phyloP scores from a whole-genome alignment of 2,329 filamentous ascomycete species.

The Stemphylium vesicarium region DNA sequence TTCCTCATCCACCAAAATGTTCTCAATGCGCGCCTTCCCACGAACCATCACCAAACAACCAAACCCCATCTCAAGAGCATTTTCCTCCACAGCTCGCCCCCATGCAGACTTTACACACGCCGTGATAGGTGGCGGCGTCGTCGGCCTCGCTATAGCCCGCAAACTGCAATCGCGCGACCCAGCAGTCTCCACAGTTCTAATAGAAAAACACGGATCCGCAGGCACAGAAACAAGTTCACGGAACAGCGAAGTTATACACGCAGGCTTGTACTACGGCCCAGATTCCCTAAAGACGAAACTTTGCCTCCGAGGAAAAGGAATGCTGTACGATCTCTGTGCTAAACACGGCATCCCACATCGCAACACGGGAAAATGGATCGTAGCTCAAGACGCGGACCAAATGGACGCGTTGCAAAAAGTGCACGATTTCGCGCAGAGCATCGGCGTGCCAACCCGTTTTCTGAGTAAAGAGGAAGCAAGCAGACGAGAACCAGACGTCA shows the following conservation, averaged over 20 bases:
- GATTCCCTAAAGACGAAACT: slow-evolving; percentile 80
- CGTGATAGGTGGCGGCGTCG: slow-evolving; percentile 73
- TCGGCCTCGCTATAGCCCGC: slow-evolving; percentile 81
- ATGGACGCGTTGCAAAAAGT: slow-evolving; percentile 65
- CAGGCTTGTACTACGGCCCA: slow-evolving; percentile 86
- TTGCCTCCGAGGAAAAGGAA: slow-evolving; percentile 76
- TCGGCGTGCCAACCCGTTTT: slow-evolving; percentile 75
- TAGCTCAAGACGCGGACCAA: slow-evolving; percentile 80
- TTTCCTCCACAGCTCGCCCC: slow-evolving; percentile 37
- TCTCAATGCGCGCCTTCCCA: slow-evolving; percentile 14
- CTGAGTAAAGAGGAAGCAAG: slow-evolving; percentile 67
- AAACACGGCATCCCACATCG: slow-evolving; percentile 71
- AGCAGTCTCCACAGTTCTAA: slow-evolving; percentile 71
- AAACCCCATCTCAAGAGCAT: slow-evolving; percentile 8
- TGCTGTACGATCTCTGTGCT: slow-evolving; percentile 80
- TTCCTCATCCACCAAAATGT: slow-evolving; percentile 15
- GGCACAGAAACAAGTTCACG: slow-evolving; percentile 88
- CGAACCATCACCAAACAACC: not conserved
- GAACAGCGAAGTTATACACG: slow-evolving; percentile 97
- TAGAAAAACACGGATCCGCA: slow-evolving; percentile 77
- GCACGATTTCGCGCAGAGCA: slow-evolving; percentile 59
- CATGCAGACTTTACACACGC: slow-evolving; percentile 69
- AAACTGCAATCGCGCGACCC: slow-evolving; percentile 68
- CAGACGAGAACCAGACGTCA: slow-evolving; percentile 74
- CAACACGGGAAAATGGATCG: slow-evolving; percentile 90